Base-by-base conservation (phyloP, 306 rosid species). In the Trifolium fragiferum region DNA sequence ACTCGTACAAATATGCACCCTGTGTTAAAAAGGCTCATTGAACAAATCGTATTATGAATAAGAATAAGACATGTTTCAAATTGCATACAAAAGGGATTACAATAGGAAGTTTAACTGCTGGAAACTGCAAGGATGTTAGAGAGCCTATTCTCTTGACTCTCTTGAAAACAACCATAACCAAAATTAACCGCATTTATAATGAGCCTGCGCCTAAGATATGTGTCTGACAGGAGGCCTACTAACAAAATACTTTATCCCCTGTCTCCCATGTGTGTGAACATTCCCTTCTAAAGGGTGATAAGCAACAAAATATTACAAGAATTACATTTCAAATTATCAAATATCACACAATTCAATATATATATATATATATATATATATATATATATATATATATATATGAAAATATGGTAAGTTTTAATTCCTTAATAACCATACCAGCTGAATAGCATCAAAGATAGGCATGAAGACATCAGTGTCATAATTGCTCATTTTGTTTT, bases 391-490 rank as follows among this genome's bases (percentile, higher is more conserved):
- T 21, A 21, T 21, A 66, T 4, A 7, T 47, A 19, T 25, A 62
- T 30, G 59, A 72, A 68, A 69, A 68, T 25, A 37, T 8, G 54
- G 4, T 54, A 61, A 68, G 84, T 69, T 64, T 88, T 76, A 66
- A 16, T 93, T 79, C 87, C 86, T 77, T 84, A 84, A 35, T 81
- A 81, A 76, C 83, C 91, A 65, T 81, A 87, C 98, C 96, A 67
- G 70, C 83, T 93, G 92, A 83, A 93, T 91, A 46, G 86, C 91
- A 77, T 88, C 94, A 83, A 93, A 91, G 79, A 94, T 84, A 72
- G 97, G 98, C 89, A 91, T 19, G 87, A 94, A 94, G 82, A 94
- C 86, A 66, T 94, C 98, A 12, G 97, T 94, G 57, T 94, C 97
- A 79, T 94, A 94, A 81, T 94, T 94, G 89, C 97, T 91, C 95